Percentiles rank a stretch among this genome's conserved stretches.
phyloP scores from a whole-genome alignment of 805 yeast species.

The Phaffomyces opuntiae region DNA sequence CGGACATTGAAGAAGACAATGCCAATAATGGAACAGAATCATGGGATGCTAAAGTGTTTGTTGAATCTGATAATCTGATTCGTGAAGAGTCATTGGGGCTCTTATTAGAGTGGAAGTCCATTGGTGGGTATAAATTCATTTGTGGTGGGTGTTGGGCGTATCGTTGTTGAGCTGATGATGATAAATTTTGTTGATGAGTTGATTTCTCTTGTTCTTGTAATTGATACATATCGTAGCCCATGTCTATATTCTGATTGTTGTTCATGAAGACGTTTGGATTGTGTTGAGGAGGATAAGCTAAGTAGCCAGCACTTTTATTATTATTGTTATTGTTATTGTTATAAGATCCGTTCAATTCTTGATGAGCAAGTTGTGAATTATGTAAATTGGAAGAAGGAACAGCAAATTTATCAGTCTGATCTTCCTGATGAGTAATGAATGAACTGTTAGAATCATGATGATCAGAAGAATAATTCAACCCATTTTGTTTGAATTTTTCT shows the following conservation, averaged over 20 bases:
- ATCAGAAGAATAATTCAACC: neutral
- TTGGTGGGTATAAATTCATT: constrained; percentile 10
- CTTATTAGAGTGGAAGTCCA: constrained; percentile 2
- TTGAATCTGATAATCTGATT: constrained; percentile 26
- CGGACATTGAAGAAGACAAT: constrained; percentile 19
- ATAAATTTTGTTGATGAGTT: neutral
- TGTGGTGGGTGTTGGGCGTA: constrained; percentile 5
- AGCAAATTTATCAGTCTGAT: neutral
- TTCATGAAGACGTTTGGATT: constrained; percentile 25
- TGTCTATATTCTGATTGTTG: constrained; percentile 5
- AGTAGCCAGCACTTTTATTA: neutral
- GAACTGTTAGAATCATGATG: neutral
- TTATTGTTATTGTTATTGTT: no score
- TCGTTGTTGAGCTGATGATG: neutral
- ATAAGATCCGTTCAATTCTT: neutral
- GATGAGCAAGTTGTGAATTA: neutral
- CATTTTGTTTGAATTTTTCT: constrained; percentile 7
- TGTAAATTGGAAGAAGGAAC: constrained; percentile 4
- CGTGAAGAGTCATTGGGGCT: constrained; percentile 1
- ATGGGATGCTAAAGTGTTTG: constrained; percentile 27
- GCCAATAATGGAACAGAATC: constrained; percentile 26
- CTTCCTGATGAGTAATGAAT: neutral
- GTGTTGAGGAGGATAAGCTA: constrained; percentile 2
- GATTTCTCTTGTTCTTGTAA: constrained; percentile 6
- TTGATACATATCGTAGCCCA: constrained; percentile 23